Evolutionary conservation across 805 yeast genomes (phyloP).

Genomic region (Kodamaea jinghongensis): DNA sequence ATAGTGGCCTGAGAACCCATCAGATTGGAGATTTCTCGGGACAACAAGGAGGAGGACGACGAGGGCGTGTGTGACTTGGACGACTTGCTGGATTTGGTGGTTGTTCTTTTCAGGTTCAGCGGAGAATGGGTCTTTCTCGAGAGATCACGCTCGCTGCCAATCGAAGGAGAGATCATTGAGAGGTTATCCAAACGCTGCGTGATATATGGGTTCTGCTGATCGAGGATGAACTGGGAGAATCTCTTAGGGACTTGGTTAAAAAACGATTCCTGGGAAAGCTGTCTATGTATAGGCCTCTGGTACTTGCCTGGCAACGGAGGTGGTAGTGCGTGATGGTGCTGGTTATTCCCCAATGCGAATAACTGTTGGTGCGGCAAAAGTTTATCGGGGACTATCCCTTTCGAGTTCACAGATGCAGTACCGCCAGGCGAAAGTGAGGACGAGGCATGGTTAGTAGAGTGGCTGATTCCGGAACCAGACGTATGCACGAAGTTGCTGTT

Average conservation of each 20-base stretch:
- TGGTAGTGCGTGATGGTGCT: constrained; percentile 6
- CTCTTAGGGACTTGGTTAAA: constrained; percentile 39
- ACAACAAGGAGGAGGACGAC: constrained; percentile 10
- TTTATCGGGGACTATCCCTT: constrained; percentile 1
- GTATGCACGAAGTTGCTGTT: constrained; percentile 2
- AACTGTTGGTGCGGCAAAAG: constrained; percentile 3
- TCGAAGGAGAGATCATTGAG: constrained; percentile 14
- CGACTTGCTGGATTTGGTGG: background rate
- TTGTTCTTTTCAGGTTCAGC: constrained; percentile 6
- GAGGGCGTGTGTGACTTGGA: constrained; percentile 4
- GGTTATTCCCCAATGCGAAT: constrained; percentile 1
- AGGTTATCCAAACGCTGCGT: constrained; percentile 20
- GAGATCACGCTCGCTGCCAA: constrained; percentile 8
- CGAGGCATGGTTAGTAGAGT: background rate
- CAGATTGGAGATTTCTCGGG: constrained; percentile 32
- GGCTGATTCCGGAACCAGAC: constrained; percentile 1
- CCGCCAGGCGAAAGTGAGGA: constrained; percentile 2
- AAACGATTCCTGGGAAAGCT: constrained; percentile 10
- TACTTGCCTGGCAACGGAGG: constrained; percentile 19
- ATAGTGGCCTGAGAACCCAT: constrained; percentile 46
- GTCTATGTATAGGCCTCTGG: constrained; percentile 12
- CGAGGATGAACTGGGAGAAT: constrained; percentile 39
- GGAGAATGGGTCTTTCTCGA: constrained; percentile 1
- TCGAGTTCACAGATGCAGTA: constrained; percentile 2
- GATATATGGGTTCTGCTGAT: constrained; percentile 27